A percentile compares a stretch with the other conserved stretches of the same genome.
phyloP scores from a whole-genome alignment of 164 flowering plant species.

The Chimonanthus salicifolius region DNA sequence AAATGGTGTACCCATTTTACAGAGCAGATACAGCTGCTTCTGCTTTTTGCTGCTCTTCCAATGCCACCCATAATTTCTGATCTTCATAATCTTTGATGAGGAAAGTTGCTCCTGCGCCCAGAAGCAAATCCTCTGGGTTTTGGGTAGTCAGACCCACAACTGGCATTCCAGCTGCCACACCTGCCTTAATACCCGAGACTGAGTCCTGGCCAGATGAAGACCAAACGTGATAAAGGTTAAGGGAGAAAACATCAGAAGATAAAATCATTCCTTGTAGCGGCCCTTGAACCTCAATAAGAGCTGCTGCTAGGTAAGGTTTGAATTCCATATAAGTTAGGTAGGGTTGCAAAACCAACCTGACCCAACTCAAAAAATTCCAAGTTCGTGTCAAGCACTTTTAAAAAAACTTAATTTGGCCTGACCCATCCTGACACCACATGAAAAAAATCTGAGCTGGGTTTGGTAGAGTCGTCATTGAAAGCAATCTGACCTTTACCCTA shows the following conservation, averaged over 20 bases:
- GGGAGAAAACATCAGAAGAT: not conserved
- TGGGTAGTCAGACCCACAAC: slow-evolving; percentile 74
- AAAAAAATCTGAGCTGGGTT: no score
- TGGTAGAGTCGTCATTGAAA: no score
- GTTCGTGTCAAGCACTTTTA: no score
- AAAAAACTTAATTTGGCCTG: no score
- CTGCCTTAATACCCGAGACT: slow-evolving; percentile 81
- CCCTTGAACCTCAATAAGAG: not conserved
- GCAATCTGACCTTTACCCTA: no score
- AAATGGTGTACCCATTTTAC: not conserved
- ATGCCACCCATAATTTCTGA: slow-evolving; percentile 74
- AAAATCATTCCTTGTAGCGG: not conserved
- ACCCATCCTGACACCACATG: no score
- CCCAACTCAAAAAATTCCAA: no score
- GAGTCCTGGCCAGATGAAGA: slow-evolving; percentile 63
- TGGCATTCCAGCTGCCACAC: slow-evolving; percentile 94
- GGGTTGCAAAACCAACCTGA: no score
- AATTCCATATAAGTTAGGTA: no score
- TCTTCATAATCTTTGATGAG: slow-evolving; percentile 75
- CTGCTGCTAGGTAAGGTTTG: no score
- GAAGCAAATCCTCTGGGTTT: slow-evolving; percentile 61
- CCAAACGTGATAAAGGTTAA: not conserved
- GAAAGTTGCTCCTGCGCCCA: slow-evolving; percentile 69
- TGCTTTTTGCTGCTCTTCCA: slow-evolving; percentile 59
- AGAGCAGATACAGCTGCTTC: not conserved